Evolutionary conservation across 495 filamentous ascomycete species (phyloP).

Genomic region (Glarea lozoyensis): DNA sequence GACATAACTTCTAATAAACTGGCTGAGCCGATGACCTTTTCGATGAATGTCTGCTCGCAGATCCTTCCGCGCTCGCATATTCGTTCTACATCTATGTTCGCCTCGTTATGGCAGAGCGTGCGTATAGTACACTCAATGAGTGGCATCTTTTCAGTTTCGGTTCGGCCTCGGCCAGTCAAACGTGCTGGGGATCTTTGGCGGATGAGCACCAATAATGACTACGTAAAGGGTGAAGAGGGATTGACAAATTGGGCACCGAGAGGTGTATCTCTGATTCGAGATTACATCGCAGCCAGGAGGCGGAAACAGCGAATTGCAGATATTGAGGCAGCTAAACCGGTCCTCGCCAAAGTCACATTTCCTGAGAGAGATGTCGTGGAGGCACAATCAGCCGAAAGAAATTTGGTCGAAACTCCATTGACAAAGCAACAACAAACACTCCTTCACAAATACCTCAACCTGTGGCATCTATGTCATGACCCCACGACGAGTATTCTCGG

Average conservation of each 20-base stretch:
- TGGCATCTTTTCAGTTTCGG: constrained; percentile 72
- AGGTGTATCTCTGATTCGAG: constrained; percentile 76
- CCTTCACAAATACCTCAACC: constrained; percentile 59
- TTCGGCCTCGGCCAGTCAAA: constrained; percentile 84
- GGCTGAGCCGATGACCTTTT: constrained; percentile 75
- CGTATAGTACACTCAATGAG: constrained; percentile 81
- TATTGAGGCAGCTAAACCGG: constrained; percentile 66
- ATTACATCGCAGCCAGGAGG: constrained; percentile 65
- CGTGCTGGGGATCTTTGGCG: constrained; percentile 90
- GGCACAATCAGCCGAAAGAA: too few species aligned
- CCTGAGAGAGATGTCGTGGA: constrained; percentile 17
- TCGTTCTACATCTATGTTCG: constrained; percentile 76
- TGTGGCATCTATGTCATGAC: constrained; percentile 74
- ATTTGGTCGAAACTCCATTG: constrained; percentile 32
- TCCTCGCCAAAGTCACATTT: constrained; percentile 41
- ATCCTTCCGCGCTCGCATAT: constrained; percentile 78
- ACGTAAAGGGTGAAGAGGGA: constrained; percentile 88
- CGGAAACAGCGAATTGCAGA: constrained; percentile 64
- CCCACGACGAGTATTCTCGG: constrained; percentile 63
- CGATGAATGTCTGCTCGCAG: constrained; percentile 68
- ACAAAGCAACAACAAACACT: constrained; percentile 46
- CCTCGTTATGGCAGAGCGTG: constrained; percentile 74
- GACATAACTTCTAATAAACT: constrained; percentile 72
- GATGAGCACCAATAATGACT: constrained; percentile 90
- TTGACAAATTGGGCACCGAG: constrained; percentile 78